A percentile compares a stretch with the other conserved stretches of the same genome.
Conservation (phyloP, 2,329 filamentous ascomycete genomes). For the Ophiocordyceps camponoti-saundersi region DNA sequence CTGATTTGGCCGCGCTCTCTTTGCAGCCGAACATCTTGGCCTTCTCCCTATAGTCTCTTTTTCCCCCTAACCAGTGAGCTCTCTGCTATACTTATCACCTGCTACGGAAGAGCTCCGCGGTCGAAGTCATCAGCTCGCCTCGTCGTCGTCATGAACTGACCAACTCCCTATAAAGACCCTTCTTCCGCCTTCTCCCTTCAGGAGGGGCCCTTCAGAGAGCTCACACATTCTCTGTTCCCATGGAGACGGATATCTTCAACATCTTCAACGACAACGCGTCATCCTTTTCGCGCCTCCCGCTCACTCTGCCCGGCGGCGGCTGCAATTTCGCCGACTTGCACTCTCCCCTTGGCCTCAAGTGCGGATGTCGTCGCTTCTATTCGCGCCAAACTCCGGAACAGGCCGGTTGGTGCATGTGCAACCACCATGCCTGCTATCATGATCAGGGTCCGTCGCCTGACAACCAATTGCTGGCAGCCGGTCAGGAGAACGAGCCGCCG, state of each 20-base stretch:
- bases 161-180: too few species aligned
- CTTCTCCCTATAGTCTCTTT: too few species aligned
- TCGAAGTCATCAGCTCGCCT: too few species aligned
- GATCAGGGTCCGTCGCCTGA: slow-evolving; percentile 23
- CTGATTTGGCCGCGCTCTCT: too few species aligned
- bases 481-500: slow-evolving; percentile 37
- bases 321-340: slow-evolving; percentile 42
- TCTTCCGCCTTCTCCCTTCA: too few species aligned
- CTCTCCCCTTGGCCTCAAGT: slow-evolving; percentile 31
- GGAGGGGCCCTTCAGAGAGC: too few species aligned
- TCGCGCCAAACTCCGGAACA: slow-evolving; percentile 27
- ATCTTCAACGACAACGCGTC: slow-evolving; percentile 30
- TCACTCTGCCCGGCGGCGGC: slow-evolving; percentile 19
- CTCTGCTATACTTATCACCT: too few species aligned
- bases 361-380: slow-evolving; percentile 46
- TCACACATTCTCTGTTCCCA: slow-evolving; percentile 7
- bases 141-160: too few species aligned
- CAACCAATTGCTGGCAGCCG: slow-evolving; percentile 9
- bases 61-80: too few species aligned
- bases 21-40: too few species aligned
- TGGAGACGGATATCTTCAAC: slow-evolving; percentile 34
- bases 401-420: slow-evolving; percentile 41
- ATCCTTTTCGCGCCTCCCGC: slow-evolving; percentile 9
- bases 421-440: slow-evolving; percentile 45
- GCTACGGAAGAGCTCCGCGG: too few species aligned